Conservation (phyloP, 345 rosid genomes). For the Linum usitatissimum region DNA sequence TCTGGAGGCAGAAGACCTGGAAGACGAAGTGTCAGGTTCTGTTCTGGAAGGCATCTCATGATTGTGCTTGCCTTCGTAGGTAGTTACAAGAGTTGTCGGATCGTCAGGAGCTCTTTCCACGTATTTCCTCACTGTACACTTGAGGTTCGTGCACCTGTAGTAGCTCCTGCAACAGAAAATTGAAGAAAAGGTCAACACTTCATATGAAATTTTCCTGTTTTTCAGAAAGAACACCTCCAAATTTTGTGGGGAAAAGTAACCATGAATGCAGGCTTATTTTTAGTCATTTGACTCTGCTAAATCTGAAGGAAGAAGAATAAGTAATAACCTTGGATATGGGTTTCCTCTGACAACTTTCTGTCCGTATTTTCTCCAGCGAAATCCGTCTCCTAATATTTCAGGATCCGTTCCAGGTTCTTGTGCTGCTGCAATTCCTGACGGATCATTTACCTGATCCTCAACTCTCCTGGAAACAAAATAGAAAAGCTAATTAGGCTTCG, state of each 20-base stretch:
- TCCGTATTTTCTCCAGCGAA: conserved; percentile 98
- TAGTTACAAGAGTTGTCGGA: conserved; percentile 76
- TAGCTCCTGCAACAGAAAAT: conserved; percentile 53
- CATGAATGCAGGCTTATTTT: not conserved
- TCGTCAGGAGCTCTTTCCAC: conserved; percentile 90
- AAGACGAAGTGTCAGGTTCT: conserved; percentile 15
- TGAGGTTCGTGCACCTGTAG: conserved; percentile 70
- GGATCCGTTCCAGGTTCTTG: conserved; percentile 44
- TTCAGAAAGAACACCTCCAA: not conserved
- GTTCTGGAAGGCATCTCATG: conserved; percentile 60
- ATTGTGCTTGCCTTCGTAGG: conserved; percentile 89
- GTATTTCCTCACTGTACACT: conserved; percentile 82
- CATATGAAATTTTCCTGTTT: conserved; percentile 7
- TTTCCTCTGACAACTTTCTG: conserved; percentile 95
- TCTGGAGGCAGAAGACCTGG: conserved; percentile 18
- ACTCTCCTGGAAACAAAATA: conserved; percentile 32
- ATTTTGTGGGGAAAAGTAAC: not conserved
- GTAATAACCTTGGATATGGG: conserved; percentile 69
- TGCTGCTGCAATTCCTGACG: conserved; percentile 30
- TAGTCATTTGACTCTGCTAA: not conserved
- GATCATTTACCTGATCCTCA: conserved; percentile 40
- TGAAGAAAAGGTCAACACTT: not conserved
- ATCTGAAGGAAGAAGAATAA: not conserved
- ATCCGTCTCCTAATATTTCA: conserved; percentile 78
- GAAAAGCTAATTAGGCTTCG: not conserved